Conservation (phyloP, 164 flowering plant genomes). For the Tetracentron sinense region DNA sequence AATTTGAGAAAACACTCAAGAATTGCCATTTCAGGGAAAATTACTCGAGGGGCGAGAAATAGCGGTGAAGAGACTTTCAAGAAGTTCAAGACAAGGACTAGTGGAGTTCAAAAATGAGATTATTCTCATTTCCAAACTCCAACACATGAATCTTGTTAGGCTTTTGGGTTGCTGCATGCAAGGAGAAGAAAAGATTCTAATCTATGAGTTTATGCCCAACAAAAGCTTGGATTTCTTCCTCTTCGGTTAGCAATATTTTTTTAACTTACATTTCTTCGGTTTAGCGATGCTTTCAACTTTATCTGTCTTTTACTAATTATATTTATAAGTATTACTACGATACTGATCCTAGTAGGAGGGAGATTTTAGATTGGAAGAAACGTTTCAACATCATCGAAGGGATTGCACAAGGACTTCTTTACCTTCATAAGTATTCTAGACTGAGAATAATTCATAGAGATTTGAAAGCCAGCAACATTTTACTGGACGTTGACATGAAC, state of each 20-base stretch:
- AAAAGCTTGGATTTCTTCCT: conserved; percentile 24
- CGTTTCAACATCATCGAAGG: conserved; percentile 20
- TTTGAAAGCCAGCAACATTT: conserved; percentile 19
- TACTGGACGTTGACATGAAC: conserved; percentile 19
- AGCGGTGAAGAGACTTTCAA: conserved; percentile 19
- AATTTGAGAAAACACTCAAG: neutral
- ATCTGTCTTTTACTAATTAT: too few species aligned
- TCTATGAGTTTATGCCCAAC: conserved; percentile 21
- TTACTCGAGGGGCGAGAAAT: conserved; percentile 16
- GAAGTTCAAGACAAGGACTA: conserved; percentile 19
- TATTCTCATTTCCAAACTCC: conserved; percentile 17
- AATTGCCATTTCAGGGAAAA: conserved; percentile 3
- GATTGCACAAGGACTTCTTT: conserved; percentile 21
- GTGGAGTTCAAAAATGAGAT: conserved; percentile 24
- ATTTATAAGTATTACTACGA: too few species aligned
- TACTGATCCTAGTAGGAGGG: conserved; percentile 8
- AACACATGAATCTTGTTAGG: conserved; percentile 21
- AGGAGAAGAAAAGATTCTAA: conserved; percentile 17
- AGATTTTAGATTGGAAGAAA: conserved; percentile 16
- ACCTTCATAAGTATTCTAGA: conserved; percentile 23
- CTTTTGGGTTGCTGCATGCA: conserved; percentile 18
- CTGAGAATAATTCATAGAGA: conserved; percentile 20
- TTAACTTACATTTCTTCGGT: too few species aligned
- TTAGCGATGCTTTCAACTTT: neutral
- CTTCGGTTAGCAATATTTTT: conserved; percentile 14